Evolutionary conservation across 139 green algal genomes (phyloP).

Genomic region (Klebsormidium nitens): DNA sequence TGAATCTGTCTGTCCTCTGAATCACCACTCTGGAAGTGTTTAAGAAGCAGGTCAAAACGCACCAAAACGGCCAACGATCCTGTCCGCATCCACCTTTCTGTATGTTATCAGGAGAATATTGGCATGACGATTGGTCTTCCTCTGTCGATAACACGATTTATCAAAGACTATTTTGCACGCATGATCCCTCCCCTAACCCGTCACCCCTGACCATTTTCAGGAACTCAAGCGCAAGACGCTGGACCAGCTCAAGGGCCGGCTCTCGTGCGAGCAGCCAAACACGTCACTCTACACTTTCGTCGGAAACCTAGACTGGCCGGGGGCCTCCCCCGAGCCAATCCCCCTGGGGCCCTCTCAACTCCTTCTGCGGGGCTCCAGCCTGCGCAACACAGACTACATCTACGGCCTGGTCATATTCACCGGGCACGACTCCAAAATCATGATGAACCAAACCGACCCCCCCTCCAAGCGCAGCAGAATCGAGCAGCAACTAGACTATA

Average conservation of each 20-base stretch:
- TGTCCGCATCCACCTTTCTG: too few species aligned
- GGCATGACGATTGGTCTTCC: too few species aligned
- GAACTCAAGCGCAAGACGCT: slow-evolving; percentile 11
- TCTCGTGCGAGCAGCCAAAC: slow-evolving; percentile 78
- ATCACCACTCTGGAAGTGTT: too few species aligned
- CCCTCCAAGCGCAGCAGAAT: slow-evolving; percentile 56
- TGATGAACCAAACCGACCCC: slow-evolving; percentile 63
- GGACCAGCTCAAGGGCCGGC: slow-evolving; percentile 8
- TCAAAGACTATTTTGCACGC: too few species aligned
- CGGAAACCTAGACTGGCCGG: slow-evolving; percentile 19
- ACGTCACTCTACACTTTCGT: slow-evolving; percentile 71
- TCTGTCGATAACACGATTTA: too few species aligned
- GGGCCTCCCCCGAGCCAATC: neutral
- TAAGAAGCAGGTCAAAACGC: too few species aligned
- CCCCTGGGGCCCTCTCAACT: slow-evolving; percentile 16
- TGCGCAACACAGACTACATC: slow-evolving; percentile 75
- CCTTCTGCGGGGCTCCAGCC: slow-evolving; percentile 46
- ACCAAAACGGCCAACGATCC: too few species aligned
- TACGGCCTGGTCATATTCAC: slow-evolving; percentile 82
- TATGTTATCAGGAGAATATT: too few species aligned
- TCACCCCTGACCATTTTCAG: neutral
- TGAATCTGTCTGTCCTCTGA: too few species aligned
- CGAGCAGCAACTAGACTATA: slow-evolving; percentile 33
- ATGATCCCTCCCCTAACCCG: neutral
- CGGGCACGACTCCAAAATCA: slow-evolving; percentile 71